These are phyloP conservation scores for Xylariaceae sp. DNA, from an alignment of 2,329 filamentous ascomycete genomes.

Conservation along the genomic window DNA sequence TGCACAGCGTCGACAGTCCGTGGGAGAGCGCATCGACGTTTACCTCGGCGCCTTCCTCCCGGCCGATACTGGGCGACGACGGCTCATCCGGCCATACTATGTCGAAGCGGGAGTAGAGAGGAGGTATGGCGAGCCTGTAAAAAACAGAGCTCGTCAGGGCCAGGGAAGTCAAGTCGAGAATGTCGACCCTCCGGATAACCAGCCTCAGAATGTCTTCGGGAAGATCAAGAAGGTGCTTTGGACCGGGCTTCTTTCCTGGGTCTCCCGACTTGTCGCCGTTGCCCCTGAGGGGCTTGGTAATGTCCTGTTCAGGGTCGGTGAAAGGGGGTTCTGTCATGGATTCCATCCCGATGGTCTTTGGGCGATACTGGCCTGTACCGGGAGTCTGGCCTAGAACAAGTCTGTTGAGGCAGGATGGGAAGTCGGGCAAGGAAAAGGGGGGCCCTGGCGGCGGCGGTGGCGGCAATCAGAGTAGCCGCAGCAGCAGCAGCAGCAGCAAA, in stretches of 20 bases:
- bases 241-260: conserved; percentile 48
- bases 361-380: too few species aligned
- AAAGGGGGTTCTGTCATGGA: too few species aligned
- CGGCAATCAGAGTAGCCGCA: too few species aligned
- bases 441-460: too few species aligned
- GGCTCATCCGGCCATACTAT: conserved; percentile 81
- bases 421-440: too few species aligned
- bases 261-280: conserved; percentile 61
- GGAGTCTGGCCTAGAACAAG: too few species aligned
- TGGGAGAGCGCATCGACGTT: conserved; percentile 79
- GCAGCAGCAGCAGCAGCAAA: too few species aligned
- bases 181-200: conserved; percentile 66
- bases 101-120: conserved; percentile 79
- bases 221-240: conserved; percentile 63
- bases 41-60: too few species aligned
- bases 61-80: conserved; percentile 54
- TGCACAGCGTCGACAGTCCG: conserved; percentile 70
- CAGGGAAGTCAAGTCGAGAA: conserved; percentile 61
- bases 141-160: conserved; percentile 72
- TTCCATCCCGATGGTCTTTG: too few species aligned
- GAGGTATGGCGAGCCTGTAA: conserved; percentile 65
- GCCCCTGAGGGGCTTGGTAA: conserved; percentile 43
- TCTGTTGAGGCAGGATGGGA: too few species aligned
- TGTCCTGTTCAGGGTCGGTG: too few species aligned
- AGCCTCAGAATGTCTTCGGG: conserved; percentile 71